These are phyloP conservation scores for Xylariaceae sp. DNA, from an alignment of 2,329 filamentous ascomycete genomes.

Conservation along the genomic window DNA sequence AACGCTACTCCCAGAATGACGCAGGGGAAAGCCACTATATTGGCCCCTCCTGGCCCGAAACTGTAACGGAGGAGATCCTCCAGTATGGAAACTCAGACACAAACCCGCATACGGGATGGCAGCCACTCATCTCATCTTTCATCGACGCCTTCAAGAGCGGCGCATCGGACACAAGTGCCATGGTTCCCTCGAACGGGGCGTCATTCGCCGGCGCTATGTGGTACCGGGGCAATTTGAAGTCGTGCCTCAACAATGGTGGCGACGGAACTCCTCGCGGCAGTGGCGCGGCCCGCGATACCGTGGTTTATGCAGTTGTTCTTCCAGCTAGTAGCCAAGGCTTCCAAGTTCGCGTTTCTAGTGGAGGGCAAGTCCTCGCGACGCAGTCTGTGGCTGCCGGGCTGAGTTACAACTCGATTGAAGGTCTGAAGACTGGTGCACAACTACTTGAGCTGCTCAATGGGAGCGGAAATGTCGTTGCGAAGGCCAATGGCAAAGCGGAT, in stretches of 20 bases:
- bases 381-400: constrained; percentile 31
- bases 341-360: constrained; percentile 37
- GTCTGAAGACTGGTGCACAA: constrained; percentile 37
- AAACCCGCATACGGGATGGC: constrained; percentile 44
- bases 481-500: constrained; percentile 31
- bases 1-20: constrained; percentile 39
- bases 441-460: constrained; percentile 39
- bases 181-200: constrained; percentile 30
- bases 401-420: constrained; percentile 37
- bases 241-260: constrained; percentile 26
- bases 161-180: constrained; percentile 26
- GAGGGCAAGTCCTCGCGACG: constrained; percentile 33
- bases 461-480: constrained; percentile 32
- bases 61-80: constrained; percentile 36
- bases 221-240: constrained; percentile 38
- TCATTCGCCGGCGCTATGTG: constrained; percentile 43
- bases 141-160: constrained; percentile 44
- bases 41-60: constrained; percentile 43
- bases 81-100: constrained; percentile 41
- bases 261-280: constrained; percentile 34
- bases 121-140: constrained; percentile 45
- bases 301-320: constrained; percentile 43
- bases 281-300: constrained; percentile 37
- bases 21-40: constrained; percentile 48
- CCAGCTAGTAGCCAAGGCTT: constrained; percentile 20